phyloP scores from a whole-genome alignment of 805 yeast genomes.

The Hermanozyma aechmeae region DNA sequence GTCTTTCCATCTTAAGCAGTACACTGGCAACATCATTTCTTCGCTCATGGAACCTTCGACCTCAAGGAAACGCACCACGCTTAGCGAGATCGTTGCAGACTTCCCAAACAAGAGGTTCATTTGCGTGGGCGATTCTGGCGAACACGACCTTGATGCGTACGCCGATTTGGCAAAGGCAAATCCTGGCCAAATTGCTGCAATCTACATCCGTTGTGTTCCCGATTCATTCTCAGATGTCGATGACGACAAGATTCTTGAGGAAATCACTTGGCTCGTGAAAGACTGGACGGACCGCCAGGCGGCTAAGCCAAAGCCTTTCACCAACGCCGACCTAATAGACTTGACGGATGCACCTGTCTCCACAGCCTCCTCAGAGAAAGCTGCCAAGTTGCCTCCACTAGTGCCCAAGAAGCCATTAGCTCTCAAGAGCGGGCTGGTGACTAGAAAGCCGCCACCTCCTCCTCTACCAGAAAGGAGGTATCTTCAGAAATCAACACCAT shows the following conservation, averaged over 20 bases:
- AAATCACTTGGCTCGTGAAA: constrained; percentile 16
- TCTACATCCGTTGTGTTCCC: constrained; percentile 72
- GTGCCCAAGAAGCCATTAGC: constrained; percentile 39
- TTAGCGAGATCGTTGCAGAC: constrained; percentile 56
- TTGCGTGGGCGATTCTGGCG: constrained; percentile 93
- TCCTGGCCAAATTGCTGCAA: constrained; percentile 61
- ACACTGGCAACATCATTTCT: constrained; percentile 71
- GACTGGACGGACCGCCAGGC: constrained; percentile 7
- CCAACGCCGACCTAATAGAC: constrained; percentile 2
- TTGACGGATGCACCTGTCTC: constrained; percentile 1
- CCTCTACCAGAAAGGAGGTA: constrained; percentile 17
- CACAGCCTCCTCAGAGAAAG: not conserved
- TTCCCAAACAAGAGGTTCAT: constrained; percentile 74
- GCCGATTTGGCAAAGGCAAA: constrained; percentile 50
- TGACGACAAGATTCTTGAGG: constrained; percentile 23
- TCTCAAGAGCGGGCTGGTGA: constrained; percentile 24
- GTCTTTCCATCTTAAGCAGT: constrained; percentile 80
- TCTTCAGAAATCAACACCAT: not conserved
- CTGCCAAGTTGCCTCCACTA: constrained; percentile 26
- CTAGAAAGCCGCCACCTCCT: constrained; percentile 24
- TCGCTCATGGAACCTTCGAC: constrained; percentile 83
- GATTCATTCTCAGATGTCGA: constrained; percentile 55
- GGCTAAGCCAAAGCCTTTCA: constrained; percentile 1
- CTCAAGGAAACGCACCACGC: constrained; percentile 63
- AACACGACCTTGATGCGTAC: constrained; percentile 89